phyloP scores from a whole-genome alignment of 768 basidiomycete genomes.

The Clitopilus hobsonii region DNA sequence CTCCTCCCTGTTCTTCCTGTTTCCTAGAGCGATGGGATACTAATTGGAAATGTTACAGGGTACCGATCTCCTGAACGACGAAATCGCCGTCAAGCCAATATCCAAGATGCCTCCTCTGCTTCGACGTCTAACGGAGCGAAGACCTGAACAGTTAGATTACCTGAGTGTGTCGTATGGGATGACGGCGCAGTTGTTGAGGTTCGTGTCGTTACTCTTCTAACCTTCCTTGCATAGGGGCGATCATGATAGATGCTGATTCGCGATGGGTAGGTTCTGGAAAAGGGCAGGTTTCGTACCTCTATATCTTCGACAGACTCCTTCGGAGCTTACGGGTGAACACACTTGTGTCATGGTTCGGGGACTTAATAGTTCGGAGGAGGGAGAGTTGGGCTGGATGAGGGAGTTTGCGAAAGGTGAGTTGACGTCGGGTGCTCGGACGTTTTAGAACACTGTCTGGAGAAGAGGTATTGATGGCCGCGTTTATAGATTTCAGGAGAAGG shows the following conservation, averaged over 20 bases:
- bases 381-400: conserved; percentile 74
- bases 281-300: conserved; percentile 86
- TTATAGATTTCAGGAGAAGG: conserved; percentile 82
- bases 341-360: conserved; percentile 94
- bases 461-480: neutral
- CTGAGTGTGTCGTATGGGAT: conserved; percentile 96
- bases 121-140: conserved; percentile 83
- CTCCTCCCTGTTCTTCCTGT: too few relatives aligned
- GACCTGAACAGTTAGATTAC: conserved; percentile 89
- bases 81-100: conserved; percentile 65
- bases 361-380: conserved; percentile 59
- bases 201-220: neutral
- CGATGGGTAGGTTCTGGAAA: conserved; percentile 80
- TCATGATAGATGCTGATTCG: neutral
- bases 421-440: neutral
- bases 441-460: neutral
- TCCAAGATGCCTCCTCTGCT: conserved; percentile 88
- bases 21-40: too few relatives aligned
- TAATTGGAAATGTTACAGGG: neutral
- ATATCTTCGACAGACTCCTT: conserved; percentile 89
- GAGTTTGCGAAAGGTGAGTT: conserved; percentile 81
- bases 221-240: neutral
- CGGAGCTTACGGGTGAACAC: conserved; percentile 95
- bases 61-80: conserved; percentile 69
- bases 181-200: conserved; percentile 80